A percentile compares a stretch with the other conserved stretches of the same genome.
Conservation (phyloP, 164 flowering plant genomes). For the Macadamia tetraphylla region DNA sequence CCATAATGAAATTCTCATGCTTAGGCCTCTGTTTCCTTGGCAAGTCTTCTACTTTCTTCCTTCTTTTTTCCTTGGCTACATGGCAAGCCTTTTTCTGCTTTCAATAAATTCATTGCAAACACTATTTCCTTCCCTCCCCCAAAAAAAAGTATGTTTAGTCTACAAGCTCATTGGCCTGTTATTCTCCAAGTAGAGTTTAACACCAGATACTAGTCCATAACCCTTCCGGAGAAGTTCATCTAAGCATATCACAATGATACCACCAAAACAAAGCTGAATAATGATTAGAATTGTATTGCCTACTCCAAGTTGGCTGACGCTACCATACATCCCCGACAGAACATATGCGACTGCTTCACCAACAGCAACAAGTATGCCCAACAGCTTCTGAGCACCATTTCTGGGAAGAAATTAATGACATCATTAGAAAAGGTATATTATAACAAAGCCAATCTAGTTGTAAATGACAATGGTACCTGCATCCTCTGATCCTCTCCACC, state of each 20-base stretch:
- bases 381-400: slow-evolving; percentile 70
- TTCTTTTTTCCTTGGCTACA: no score
- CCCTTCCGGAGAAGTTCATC: slow-evolving; percentile 72
- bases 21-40: no score
- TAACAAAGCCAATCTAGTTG: no score
- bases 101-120: no score
- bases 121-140: slow-evolving; percentile 28
- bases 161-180: no score
- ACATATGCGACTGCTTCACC: slow-evolving; percentile 73
- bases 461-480: no score
- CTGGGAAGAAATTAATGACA: slow-evolving; percentile 20
- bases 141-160: slow-evolving; percentile 48
- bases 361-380: slow-evolving; percentile 57
- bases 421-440: not conserved
- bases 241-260: slow-evolving; percentile 61
- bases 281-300: slow-evolving; percentile 67
- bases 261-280: slow-evolving; percentile 63
- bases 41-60: no score
- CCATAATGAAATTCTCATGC: no score
- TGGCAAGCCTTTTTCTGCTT: no score
- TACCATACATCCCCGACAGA: slow-evolving; percentile 74
- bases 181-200: slow-evolving; percentile 4
- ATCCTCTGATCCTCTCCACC: no score
- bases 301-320: slow-evolving; percentile 63
- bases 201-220: slow-evolving; percentile 68